Base-by-base conservation (phyloP, 345 rosid species). In the Cardamine chenopodiifolia region DNA sequence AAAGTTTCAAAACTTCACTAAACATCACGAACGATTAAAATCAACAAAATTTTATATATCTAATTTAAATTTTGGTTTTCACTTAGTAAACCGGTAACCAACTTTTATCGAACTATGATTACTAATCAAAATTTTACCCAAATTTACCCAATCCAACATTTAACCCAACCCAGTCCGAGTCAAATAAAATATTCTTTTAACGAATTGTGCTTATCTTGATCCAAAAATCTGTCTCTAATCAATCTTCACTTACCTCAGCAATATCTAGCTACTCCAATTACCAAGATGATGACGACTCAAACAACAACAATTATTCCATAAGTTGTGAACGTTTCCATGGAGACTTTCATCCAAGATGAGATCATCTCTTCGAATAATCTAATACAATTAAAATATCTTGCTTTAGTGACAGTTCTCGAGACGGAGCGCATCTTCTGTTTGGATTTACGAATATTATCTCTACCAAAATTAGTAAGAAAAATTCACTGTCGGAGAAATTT, bases 141-240 rank as follows among this genome's bases (percentile, higher is more conserved):
- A n/a, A n/a, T n/a, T n/a, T n/a, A n/a, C n/a, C n/a, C n/a, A n/a
- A n/a, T n/a, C n/a, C n/a, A n/a, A n/a, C n/a, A n/a, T n/a, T n/a
- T n/a, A n/a, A n/a, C n/a, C n/a, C n/a, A n/a, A n/a, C n/a, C n/a
- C n/a, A n/a, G n/a, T n/a, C n/a, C n/a, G n/a, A n/a, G n/a, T n/a
- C n/a, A n/a, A n/a, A n/a, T n/a, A n/a, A n/a, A n/a, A n/a, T n/a
- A 86, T 88, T 19, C 82, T 90, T 0, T 87, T 89, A 9, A 80
- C 73, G 85, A 87, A 88, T 67, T 83, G 92, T 4, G 90, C 87
- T 25, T 80, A 80, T 32, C 59, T 90, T 0, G 97, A 90, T 54
- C 89, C 96, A 0, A 93, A 93, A 92, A 62, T 92, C 96, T 0
- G 83, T 90, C 4, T 91, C 97, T 6, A 53, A 83, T 6, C 83